These are phyloP conservation scores for Zygoascus biomembranicola DNA, from an alignment of 805 yeast genomes.

Conservation along the genomic window DNA sequence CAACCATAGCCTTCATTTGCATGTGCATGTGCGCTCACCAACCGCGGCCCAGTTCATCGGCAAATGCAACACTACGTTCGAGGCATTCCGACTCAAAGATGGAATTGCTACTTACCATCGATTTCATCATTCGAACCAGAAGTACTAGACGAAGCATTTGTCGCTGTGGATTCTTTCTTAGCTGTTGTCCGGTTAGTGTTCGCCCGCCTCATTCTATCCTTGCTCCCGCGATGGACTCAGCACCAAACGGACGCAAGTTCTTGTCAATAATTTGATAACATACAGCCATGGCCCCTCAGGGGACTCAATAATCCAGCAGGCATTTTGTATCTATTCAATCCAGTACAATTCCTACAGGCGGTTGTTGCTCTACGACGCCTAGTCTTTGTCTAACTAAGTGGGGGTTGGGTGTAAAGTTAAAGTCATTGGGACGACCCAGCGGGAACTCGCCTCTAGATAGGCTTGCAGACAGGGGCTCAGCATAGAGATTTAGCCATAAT, in stretches of 20 bases:
- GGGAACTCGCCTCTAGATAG: neutral
- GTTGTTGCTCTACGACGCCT: neutral
- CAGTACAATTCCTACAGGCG: neutral
- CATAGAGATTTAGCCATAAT: neutral
- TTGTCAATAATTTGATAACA: neutral
- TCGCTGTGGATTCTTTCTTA: neutral
- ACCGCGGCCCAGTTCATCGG: too few species aligned
- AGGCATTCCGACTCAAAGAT: neutral
- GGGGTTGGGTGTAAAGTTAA: neutral
- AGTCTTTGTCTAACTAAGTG: neutral
- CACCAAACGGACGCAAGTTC: neutral
- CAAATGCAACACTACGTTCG: too few species aligned
- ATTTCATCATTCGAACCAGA: neutral
- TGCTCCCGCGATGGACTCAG: neutral
- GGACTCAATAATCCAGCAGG: neutral
- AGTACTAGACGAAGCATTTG: neutral
- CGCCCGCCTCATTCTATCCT: neutral
- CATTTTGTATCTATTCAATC: neutral
- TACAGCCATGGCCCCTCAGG: neutral
- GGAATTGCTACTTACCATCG: neutral
- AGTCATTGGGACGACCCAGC: neutral
- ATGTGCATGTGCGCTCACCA: too few species aligned
- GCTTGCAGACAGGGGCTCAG: neutral
- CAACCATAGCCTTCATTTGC: too few species aligned
- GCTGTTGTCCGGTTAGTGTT: neutral